phyloP scores from a whole-genome alignment of 2,329 filamentous ascomycete genomes.

The Pseudogymnoascus sp. region DNA sequence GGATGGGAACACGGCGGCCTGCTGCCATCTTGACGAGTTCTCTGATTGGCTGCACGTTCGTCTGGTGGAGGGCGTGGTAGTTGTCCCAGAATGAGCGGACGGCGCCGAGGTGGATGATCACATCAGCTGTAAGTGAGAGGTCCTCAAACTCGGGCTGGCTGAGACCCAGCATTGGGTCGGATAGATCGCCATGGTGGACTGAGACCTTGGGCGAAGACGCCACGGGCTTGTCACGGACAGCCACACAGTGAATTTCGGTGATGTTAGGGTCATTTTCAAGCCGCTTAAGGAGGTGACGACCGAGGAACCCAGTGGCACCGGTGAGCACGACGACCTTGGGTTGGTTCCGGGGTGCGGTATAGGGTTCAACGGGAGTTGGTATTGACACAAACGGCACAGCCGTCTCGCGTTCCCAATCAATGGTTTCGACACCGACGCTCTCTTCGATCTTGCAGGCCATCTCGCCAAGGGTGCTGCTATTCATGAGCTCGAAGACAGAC shows the following conservation, averaged over 20 bases:
- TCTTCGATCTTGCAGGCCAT: slow-evolving; percentile 18
- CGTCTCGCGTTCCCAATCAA: slow-evolving; percentile 18
- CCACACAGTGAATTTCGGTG: background rate
- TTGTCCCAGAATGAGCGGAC: slow-evolving; percentile 26
- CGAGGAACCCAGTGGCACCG: background rate
- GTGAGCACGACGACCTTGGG: slow-evolving; percentile 11
- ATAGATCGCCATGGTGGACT: background rate
- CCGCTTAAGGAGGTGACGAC: background rate
- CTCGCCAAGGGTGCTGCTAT: slow-evolving; percentile 19
- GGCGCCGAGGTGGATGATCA: slow-evolving; percentile 10
- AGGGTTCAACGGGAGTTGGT: background rate
- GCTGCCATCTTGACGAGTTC: slow-evolving; percentile 23
- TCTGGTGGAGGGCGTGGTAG: slow-evolving; percentile 24
- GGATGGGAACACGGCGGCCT: slow-evolving; percentile 24
- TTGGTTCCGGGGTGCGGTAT: background rate
- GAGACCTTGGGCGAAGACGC: background rate
- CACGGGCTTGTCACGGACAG: background rate
- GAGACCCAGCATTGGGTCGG: slow-evolving; percentile 27
- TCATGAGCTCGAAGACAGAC: slow-evolving; percentile 22
- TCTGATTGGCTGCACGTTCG: slow-evolving; percentile 25
- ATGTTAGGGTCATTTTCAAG: background rate
- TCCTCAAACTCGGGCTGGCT: background rate
- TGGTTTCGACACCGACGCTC: background rate
- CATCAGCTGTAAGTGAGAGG: background rate
- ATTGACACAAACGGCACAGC: slow-evolving; percentile 9